Conservation (phyloP, 1,284 basidiomycete species). For the Coniferiporia sulphurascens region DNA sequence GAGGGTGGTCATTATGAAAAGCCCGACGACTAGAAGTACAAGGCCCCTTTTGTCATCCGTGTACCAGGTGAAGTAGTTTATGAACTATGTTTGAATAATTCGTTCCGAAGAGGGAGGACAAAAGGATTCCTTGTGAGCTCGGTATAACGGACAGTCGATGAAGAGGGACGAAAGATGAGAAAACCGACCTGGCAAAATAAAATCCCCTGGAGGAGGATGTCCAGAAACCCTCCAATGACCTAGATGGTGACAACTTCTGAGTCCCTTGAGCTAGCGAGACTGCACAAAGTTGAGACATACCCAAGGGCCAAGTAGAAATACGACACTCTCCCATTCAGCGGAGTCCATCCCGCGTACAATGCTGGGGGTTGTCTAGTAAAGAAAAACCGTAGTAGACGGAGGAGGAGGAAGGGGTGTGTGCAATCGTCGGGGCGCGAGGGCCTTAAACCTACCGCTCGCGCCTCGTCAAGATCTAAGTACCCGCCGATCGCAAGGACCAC, state of each 20-base stretch:
- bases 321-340: conserved; percentile 22
- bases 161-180: not conserved
- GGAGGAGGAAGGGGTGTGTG: no score
- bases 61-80: conserved; percentile 27
- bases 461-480: no score
- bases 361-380: not conserved
- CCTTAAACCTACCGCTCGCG: no score
- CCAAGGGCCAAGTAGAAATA: conserved; percentile 28
- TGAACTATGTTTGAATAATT: conserved; percentile 24
- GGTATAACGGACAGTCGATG: not conserved
- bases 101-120: not conserved
- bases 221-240: conserved; percentile 29
- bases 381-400: no score
- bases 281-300: conserved; percentile 15
- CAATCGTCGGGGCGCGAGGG: no score
- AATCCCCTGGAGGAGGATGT: conserved; percentile 31
- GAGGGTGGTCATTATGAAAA: conserved; percentile 27
- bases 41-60: conserved; percentile 24
- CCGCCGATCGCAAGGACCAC: no score
- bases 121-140: not conserved
- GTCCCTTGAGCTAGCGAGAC: not conserved
- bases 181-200: conserved; percentile 28
- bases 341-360: not conserved
- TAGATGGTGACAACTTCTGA: conserved; percentile 4
- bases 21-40: conserved; percentile 24